phyloP scores from a whole-genome alignment of 1,284 basidiomycete genomes.

The Pterula multifida region DNA sequence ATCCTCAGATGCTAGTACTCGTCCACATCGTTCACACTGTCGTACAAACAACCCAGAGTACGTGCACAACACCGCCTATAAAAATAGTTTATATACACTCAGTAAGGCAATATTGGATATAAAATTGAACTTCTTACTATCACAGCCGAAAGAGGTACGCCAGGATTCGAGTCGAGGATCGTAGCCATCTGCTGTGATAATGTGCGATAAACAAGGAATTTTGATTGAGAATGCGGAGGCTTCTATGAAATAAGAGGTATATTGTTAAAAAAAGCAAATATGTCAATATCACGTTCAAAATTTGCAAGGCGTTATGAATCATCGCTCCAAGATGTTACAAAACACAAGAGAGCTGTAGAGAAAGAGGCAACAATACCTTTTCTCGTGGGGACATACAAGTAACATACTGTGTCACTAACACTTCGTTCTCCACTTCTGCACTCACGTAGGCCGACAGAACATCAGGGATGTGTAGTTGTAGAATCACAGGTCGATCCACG shows the following conservation, averaged over 20 bases:
- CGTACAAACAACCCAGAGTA: conserved; percentile 4
- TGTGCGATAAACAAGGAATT: conserved; percentile 47
- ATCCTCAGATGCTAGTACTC: conserved; percentile 53
- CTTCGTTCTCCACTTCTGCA: conserved; percentile 23
- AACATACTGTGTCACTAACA: conserved; percentile 43
- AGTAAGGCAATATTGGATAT: background rate
- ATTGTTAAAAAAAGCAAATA: conserved; percentile 6
- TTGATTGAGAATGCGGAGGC: conserved; percentile 53
- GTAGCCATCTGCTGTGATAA: conserved; percentile 52
- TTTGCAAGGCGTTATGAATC: background rate
- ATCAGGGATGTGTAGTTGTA: conserved; percentile 48
- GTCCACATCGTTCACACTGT: conserved; percentile 27
- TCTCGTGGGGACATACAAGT: conserved; percentile 58
- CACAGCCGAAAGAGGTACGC: conserved; percentile 34
- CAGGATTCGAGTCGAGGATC: conserved; percentile 41
- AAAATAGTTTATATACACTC: background rate
- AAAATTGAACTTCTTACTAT: conserved; percentile 24
- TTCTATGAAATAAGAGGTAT: conserved; percentile 27
- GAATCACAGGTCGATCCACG: conserved; percentile 21
- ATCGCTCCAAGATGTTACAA: background rate
- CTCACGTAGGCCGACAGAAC: conserved; percentile 48
- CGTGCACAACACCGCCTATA: background rate
- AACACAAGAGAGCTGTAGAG: too few species aligned
- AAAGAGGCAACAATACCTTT: too few species aligned
- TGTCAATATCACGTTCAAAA: background rate